phyloP scores from a whole-genome alignment of 2,329 filamentous ascomycete species.

The Chaetomium globosum region DNA sequence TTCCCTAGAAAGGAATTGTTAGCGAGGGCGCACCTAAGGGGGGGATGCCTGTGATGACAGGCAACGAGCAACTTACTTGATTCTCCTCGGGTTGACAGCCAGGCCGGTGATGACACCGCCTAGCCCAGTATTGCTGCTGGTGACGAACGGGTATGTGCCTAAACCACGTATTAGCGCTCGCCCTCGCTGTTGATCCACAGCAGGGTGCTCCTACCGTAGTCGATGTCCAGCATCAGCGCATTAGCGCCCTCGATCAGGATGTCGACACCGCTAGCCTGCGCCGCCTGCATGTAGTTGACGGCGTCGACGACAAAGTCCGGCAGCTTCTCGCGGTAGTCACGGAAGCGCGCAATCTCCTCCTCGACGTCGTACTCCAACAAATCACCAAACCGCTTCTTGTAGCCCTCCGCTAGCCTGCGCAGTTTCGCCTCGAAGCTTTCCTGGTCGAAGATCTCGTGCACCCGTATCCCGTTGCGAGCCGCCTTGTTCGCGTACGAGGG shows the following conservation, averaged over 20 bases:
- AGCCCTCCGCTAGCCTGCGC: conserved; percentile 62
- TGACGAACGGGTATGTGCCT: conserved; percentile 48
- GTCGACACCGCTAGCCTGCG: conserved; percentile 59
- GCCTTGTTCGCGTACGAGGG: conserved; percentile 39
- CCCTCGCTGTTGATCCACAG: conserved; percentile 4
- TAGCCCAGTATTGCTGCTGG: conserved; percentile 61
- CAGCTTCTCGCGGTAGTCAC: conserved; percentile 60
- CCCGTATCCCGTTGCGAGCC: conserved; percentile 62
- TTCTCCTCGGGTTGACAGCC: conserved; percentile 61
- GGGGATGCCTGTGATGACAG: too few relatives aligned
- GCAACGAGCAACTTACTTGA: conserved; percentile 42
- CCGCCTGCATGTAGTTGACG: conserved; percentile 63
- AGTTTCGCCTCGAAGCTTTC: conserved; percentile 68
- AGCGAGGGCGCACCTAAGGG: background rate
- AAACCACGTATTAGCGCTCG: conserved; percentile 31
- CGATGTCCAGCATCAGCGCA: conserved; percentile 67
- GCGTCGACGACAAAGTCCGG: conserved; percentile 67
- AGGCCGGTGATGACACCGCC: conserved; percentile 67
- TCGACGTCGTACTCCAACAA: conserved; percentile 63
- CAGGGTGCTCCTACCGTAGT: conserved; percentile 46
- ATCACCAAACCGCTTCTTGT: conserved; percentile 66
- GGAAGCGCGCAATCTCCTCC: conserved; percentile 66
- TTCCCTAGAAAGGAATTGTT: conserved; percentile 39
- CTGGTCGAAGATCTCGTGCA: conserved; percentile 69
- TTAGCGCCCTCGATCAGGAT: conserved; percentile 72